Percentiles rank a stretch among this genome's conserved stretches.
phyloP scores from a whole-genome alignment of 805 yeast genomes.

The Yamadazyma sp. region DNA sequence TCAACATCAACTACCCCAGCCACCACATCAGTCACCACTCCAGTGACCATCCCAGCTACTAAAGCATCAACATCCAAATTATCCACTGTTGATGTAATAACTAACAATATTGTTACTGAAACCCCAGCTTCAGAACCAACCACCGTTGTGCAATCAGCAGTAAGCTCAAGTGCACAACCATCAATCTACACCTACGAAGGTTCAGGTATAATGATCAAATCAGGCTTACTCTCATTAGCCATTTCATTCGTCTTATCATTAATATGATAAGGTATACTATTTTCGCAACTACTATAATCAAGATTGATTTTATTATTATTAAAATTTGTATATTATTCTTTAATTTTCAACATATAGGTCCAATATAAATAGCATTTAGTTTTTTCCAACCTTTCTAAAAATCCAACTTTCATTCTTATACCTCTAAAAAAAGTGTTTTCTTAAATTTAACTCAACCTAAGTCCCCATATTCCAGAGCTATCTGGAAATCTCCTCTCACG shows the following conservation, averaged over 20 bases:
- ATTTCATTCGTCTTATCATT: conserved; percentile 17
- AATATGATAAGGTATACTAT: conserved; percentile 11
- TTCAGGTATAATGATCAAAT: conserved; percentile 21
- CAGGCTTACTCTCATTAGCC: conserved; percentile 25
- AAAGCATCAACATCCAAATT: conserved; percentile 2
- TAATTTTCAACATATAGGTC: too few relatives aligned
- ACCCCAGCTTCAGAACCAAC: conserved; percentile 18
- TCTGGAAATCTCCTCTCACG: too few relatives aligned
- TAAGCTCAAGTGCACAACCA: conserved; percentile 13
- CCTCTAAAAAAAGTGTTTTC: too few relatives aligned
- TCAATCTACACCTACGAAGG: conserved; percentile 26
- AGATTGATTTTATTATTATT: too few relatives aligned
- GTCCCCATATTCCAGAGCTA: too few relatives aligned
- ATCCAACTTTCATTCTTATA: too few relatives aligned
- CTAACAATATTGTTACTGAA: conserved; percentile 38
- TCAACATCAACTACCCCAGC: conserved; percentile 23
- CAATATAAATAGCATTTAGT: too few relatives aligned
- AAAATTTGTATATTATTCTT: too few relatives aligned
- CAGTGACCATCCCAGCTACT: conserved; percentile 9
- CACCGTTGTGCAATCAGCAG: conserved; percentile 7
- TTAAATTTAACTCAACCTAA: too few relatives aligned
- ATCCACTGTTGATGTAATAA: conserved; percentile 34
- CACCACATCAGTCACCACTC: conserved; percentile 30
- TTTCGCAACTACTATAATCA: too few relatives aligned
- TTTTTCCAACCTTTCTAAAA: too few relatives aligned